Evolutionary conservation across 2,329 filamentous ascomycete genomes (phyloP), one percentile per base, ranked within the genome.

Genomic region (Colletotrichum sp.): DNA sequence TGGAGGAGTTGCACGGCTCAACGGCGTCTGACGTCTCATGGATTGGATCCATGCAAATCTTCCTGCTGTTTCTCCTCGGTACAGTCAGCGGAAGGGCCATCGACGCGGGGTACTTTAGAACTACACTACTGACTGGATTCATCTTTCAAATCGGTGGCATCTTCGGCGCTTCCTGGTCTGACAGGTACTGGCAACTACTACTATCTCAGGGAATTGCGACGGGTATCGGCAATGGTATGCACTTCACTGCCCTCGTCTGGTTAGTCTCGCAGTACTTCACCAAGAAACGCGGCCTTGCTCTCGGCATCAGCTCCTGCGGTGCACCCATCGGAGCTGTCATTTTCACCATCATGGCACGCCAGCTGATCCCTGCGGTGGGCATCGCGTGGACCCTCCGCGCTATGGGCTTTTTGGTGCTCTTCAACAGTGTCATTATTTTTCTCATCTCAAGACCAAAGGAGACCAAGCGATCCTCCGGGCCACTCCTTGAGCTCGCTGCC

Each of bases 321-420:
- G 89, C 88, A 59, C 89, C 88, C 6, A 85, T 90, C 3, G 89
- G 90, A 5, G 89, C 89, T 2, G 83, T 91, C 32, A 80, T 91
- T 5, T 91, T 90, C 68, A 89, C 90, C 1, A 85, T 89, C 12
- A 83, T 88, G 16, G 90, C 93, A 75, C 85, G 90, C 49, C 84
- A 87, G 3, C 81, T 93, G 4, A 83, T 91, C 3, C 88, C 89
- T 0, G 77, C 80, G 1, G 84, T 92, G 5, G 91, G 91, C 1
- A 92, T 93, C 76, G 83, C 85, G 0, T 93, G 91, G 91, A 88
- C 91, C 0, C 90, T 91, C 0, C 85, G 93, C 3, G 86, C 91
- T 0, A 83, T 94, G 2, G 93, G 89, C 0, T 93, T 95, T 79
- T 87, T 95, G 34, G 97, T 97, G 81, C 88, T 92, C 3, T 92